Conservation (phyloP, 306 rosid species). For the Quercus berberidifolia region DNA sequence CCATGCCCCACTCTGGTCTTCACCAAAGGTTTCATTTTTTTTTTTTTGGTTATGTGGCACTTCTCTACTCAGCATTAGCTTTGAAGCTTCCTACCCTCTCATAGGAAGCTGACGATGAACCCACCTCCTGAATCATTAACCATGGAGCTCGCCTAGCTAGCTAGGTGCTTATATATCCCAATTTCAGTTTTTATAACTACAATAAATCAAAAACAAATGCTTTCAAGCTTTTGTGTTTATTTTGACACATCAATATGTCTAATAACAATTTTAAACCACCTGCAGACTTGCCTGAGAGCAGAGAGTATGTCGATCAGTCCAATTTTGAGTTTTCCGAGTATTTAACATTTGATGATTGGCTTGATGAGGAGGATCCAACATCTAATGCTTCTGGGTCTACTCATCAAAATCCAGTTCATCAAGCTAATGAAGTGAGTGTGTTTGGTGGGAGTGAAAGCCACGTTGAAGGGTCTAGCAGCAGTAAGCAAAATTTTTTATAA, state of each 20-base stretch:
- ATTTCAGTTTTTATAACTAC: not conserved
- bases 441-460: constrained; percentile 39
- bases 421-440: constrained; percentile 24
- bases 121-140: constrained; percentile 22
- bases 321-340: constrained; percentile 43
- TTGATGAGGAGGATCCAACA: constrained; percentile 20
- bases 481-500: constrained; percentile 40
- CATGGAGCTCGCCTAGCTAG: too few species aligned
- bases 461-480: constrained; percentile 28
- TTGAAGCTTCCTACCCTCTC: constrained; percentile 64
- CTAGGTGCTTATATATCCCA: constrained; percentile 18
- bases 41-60: constrained; percentile 24
- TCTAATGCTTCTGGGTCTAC: constrained; percentile 27
- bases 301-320: constrained; percentile 27
- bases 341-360: constrained; percentile 45
- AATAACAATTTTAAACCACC: constrained; percentile 24
- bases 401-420: constrained; percentile 21
- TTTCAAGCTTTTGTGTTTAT: not conserved
- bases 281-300: constrained; percentile 24
- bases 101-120: constrained; percentile 63
- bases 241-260: constrained; percentile 37
- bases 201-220: not conserved
- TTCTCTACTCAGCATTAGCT: constrained; percentile 19
- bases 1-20: constrained; percentile 36
- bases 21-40: not conserved